Base-by-base conservation (phyloP, 768 basidiomycete genomes). In the Fomitopsis pulvina region DNA sequence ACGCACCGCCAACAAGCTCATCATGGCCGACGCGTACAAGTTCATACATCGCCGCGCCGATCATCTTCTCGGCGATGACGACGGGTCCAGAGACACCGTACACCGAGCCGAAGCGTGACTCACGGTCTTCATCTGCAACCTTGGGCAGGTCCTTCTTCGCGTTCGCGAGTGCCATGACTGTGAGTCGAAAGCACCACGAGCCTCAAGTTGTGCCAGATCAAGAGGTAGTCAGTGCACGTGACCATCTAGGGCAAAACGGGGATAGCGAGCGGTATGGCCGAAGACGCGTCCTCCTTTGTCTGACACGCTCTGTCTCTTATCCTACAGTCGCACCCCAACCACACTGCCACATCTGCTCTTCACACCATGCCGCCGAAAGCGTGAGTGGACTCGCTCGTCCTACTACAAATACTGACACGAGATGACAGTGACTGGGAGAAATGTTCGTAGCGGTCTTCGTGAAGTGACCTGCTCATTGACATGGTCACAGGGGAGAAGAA, bases 21-120 rank as follows among this genome's bases (percentile, higher is more conserved):
- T 97, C 91, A 64, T 99, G 96, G 3, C 96, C 96, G 45, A 98
- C 96, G 58, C 96, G 88, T 50, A 95, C 96, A 56, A 98, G 83
- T 69, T 97, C 92, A 70, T 95, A 91, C 96, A 98, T 92, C 58
- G 93, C 95, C 51, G 87, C 88, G 37, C 92, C 93, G 50, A 77
- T 77, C 93, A 95, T 97, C 72, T 94, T 93, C 76, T 86, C 89
- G 54, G 93, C 94, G 64, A 98, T 84, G 62, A 99, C 95, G 73
- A 97, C 95, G 45, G 96, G 96, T 38, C 96, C 96, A 32, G 96
- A 99, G 34, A 99, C 96, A 54, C 94, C 94, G 66, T 80, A 92
- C 7, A 95, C 92, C 59, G 85, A 80, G 50, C 91, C 93, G 59
- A 90, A 91, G 56, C 77, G 77, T 55, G 84, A 86, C 71, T 96